Percentiles rank a stretch among this genome's conserved stretches.
Conservation (phyloP, 208 protist species). For the Leishmania aethiopica region DNA sequence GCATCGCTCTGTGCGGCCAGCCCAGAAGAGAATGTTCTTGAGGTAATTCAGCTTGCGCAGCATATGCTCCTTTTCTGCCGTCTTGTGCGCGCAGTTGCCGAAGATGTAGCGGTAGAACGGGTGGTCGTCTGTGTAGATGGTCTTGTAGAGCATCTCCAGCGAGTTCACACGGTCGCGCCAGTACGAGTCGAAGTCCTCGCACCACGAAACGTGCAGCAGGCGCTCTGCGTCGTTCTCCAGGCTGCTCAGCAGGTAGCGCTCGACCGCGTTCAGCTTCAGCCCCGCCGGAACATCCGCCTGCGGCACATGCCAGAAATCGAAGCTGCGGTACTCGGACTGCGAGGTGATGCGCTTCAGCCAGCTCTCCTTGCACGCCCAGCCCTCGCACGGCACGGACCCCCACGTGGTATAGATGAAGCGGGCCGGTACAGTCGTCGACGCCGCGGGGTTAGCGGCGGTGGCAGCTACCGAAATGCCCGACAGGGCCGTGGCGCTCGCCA, state of each 20-base stretch:
- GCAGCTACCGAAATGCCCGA: slow-evolving; percentile 19
- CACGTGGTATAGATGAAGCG: slow-evolving; percentile 86
- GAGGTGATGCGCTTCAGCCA: slow-evolving; percentile 84
- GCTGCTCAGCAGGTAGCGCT: slow-evolving; percentile 82
- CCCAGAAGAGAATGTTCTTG: slow-evolving; percentile 80
- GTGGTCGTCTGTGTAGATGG: slow-evolving; percentile 67
- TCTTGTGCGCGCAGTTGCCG: slow-evolving; percentile 75
- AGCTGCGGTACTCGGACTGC: slow-evolving; percentile 78
- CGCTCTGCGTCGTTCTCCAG: slow-evolving; percentile 87
- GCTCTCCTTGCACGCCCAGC: slow-evolving; percentile 58
- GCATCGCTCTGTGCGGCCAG: slow-evolving; percentile 64
- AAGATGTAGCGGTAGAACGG: slow-evolving; percentile 75
- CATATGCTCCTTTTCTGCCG: slow-evolving; percentile 64
- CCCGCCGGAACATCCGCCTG: slow-evolving; percentile 49
- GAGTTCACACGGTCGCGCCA: slow-evolving; percentile 85
- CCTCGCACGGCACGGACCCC: slow-evolving; percentile 68
- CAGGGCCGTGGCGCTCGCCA: slow-evolving; percentile 15
- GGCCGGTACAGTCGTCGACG: slow-evolving; percentile 17
- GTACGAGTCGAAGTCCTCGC: slow-evolving; percentile 90
- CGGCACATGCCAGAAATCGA: slow-evolving; percentile 87
- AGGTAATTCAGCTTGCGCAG: slow-evolving; percentile 88
- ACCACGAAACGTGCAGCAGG: slow-evolving; percentile 80
- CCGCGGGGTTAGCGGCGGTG: slow-evolving; percentile 12
- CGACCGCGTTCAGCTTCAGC: slow-evolving; percentile 61
- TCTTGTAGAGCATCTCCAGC: slow-evolving; percentile 69